Base-by-base conservation (phyloP, 176 grass and related monocot species). In the Pontederia paniculata region DNA sequence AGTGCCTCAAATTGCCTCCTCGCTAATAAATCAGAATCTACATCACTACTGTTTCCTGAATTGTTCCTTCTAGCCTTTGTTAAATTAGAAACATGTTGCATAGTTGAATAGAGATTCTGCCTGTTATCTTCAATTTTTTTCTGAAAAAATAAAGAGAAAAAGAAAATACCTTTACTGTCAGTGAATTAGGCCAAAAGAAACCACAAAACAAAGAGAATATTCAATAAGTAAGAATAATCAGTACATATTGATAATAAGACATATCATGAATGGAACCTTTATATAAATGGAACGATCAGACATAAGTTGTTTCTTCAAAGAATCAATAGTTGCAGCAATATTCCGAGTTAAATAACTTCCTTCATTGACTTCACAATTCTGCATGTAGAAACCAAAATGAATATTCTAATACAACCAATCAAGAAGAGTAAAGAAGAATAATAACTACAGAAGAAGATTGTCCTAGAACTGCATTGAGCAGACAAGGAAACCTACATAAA, bases 111-210 rank as follows among this genome's bases (percentile, higher is more conserved):
- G 49, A 98, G 77, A 44, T 84, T 91, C 65, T 66, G 74, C 72
- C 43, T 88, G 69, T 91, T 91, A 45, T 83, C 83, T 37, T 69
- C 86, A 59, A 98, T 50, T 66, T 63, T 98, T 79, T 77, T 74
- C 93, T 97, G 86, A 2, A 65, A 71, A 55, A 61, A 65, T 61
- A 55, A 18, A 72, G 48, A 55, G 55, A 65, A 65, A 55, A 18
- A 72, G 48, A 37, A 17, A 70, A 57, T 31, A 31, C 25, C 20
- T 5, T 56, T 18, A 13, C 16, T 3, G 13, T 10, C 28, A 31
- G 15, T 25, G 14, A 10, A 57, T 56, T 8, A 48, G 22, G 25
- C 15, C 9, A 18, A 12, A 57, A 70, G 41, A 58, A 57, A 17
- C 19, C 52, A 22, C 59, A n/a, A 28, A 60, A 50, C 13, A 66